Conservation (phyloP, 2,329 filamentous ascomycete species). For the Arthroderma uncinatum region DNA sequence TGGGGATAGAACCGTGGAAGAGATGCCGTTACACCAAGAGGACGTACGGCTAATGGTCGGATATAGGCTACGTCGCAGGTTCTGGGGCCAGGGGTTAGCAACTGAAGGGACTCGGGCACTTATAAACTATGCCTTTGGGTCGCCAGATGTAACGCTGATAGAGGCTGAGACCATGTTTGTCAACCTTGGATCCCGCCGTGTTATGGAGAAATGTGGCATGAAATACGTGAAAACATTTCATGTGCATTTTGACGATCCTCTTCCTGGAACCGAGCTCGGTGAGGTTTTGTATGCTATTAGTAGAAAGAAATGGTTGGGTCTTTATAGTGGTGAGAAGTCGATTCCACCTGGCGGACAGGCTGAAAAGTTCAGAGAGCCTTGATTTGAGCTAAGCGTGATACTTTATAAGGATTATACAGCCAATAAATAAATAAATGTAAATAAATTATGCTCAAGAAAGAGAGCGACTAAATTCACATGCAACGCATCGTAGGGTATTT, state of each 20-base stretch:
- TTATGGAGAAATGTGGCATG: constrained; percentile 10
- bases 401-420: neutral
- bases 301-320: constrained; percentile 2
- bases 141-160: neutral
- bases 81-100: constrained; percentile 7
- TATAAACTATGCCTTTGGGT: constrained; percentile 5
- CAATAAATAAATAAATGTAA: neutral
- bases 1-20: neutral
- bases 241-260: constrained; percentile 7
- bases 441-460: neutral
- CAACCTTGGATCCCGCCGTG: constrained; percentile 4
- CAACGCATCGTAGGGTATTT: constrained; percentile 11
- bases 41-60: neutral
- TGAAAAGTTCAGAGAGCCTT: neutral
- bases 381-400: neutral
- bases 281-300: constrained; percentile 8
- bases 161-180: constrained; percentile 8
- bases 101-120: constrained; percentile 6
- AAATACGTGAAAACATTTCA: constrained; percentile 5
- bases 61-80: constrained; percentile 8
- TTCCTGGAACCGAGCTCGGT: constrained; percentile 8
- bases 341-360: neutral
- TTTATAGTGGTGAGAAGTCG: neutral
- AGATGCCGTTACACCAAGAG: too few species aligned
- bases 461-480: neutral